These are phyloP conservation scores for Daldinia grandis DNA, from an alignment of 495 filamentous ascomycete species.

Conservation along the genomic window DNA sequence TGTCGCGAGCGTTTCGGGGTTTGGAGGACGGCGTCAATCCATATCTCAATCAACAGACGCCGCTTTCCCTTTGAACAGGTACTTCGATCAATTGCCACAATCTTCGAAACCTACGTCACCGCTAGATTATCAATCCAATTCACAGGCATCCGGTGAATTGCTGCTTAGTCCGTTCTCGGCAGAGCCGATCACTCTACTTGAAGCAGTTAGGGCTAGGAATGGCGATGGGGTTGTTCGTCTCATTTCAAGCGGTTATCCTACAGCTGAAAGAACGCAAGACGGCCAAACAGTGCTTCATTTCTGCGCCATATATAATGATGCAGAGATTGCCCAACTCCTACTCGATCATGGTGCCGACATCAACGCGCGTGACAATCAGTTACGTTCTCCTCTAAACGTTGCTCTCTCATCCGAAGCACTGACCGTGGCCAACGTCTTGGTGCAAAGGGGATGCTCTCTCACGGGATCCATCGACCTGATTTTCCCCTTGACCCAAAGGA, in stretches of 20 bases:
- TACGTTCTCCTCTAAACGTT: slow-evolving; percentile 30
- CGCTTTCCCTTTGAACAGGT: slow-evolving; percentile 11
- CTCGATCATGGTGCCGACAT: slow-evolving; percentile 41
- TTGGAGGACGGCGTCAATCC: slow-evolving; percentile 18
- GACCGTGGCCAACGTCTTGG: slow-evolving; percentile 21
- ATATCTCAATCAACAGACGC: slow-evolving; percentile 12
- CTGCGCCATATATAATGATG: slow-evolving; percentile 41
- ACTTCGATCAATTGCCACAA: slow-evolving; percentile 11
- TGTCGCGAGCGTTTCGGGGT: slow-evolving; percentile 34
- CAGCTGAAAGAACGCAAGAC: slow-evolving; percentile 19
- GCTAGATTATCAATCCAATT: not conserved
- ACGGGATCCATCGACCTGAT: slow-evolving; percentile 15
- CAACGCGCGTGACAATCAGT: slow-evolving; percentile 34
- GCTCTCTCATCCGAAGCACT: slow-evolving; percentile 32
- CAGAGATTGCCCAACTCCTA: slow-evolving; percentile 25
- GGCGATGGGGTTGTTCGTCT: slow-evolving; percentile 17
- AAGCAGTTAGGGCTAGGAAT: slow-evolving; percentile 28
- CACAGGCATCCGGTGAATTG: not conserved
- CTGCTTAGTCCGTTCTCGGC: slow-evolving; percentile 7
- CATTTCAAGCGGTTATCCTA: slow-evolving; percentile 22
- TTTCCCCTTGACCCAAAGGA: slow-evolving; percentile 20
- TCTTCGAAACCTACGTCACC: not conserved
- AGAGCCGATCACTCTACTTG: slow-evolving; percentile 11
- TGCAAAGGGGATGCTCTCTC: slow-evolving; percentile 27
- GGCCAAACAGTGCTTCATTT: slow-evolving; percentile 43